Percentiles rank a stretch among this genome's conserved stretches.
Conservation (phyloP, 2,329 filamentous ascomycete genomes). For the Cladosporium sp. region DNA sequence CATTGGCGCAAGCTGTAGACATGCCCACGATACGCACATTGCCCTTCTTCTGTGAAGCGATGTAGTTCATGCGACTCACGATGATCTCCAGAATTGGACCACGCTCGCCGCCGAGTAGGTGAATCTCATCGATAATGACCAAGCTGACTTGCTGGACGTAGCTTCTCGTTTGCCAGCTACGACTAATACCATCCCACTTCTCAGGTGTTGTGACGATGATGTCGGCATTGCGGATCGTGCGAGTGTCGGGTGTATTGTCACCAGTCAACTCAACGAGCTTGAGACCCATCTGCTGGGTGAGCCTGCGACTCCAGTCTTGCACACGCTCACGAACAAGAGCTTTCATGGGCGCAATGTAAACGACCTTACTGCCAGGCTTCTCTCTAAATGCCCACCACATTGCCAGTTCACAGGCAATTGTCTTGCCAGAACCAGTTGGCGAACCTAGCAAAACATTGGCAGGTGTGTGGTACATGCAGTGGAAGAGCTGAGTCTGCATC, state of each 20-base stretch:
- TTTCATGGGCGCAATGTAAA: constrained; percentile 99
- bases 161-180: constrained; percentile 96
- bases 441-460: constrained; percentile 93
- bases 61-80: constrained; percentile 92
- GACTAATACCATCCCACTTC: constrained; percentile 99
- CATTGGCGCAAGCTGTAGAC: constrained; percentile 97
- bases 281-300: constrained; percentile 77
- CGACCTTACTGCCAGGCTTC: constrained; percentile 90
- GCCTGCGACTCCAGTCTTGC: constrained; percentile 83
- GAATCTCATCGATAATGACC: constrained; percentile 98
- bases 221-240: constrained; percentile 91
- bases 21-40: constrained; percentile 91
- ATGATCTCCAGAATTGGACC: constrained; percentile 98
- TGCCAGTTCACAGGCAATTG: constrained; percentile 87
- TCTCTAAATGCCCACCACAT: constrained; percentile 99
- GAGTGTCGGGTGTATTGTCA: constrained; percentile 96
- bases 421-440: constrained; percentile 95
- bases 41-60: constrained; percentile 86
- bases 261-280: constrained; percentile 93
- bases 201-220: constrained; percentile 99
- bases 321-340: constrained; percentile 94
- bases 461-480: constrained; percentile 87
- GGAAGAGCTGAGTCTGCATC: constrained; percentile 99
- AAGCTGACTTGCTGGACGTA: constrained; percentile 93
- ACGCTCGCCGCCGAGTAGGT: constrained; percentile 91